phyloP scores from a whole-genome alignment of 2,329 filamentous ascomycete species.

The Colletotrichum sp. region DNA sequence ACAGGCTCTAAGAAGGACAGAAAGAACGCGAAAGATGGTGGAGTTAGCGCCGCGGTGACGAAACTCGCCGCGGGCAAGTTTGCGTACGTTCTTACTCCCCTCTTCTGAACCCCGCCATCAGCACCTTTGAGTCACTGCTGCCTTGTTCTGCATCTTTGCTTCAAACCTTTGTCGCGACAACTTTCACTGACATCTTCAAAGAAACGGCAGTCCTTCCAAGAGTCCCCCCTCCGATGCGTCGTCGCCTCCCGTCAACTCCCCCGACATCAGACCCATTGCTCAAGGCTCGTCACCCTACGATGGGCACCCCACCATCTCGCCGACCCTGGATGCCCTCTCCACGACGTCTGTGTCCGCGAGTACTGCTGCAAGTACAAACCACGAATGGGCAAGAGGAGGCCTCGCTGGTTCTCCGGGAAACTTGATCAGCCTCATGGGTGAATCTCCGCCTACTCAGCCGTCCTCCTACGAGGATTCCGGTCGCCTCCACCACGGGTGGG shows the following conservation, averaged over 20 bases:
- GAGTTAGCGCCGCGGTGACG: slow-evolving; percentile 58
- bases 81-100: slow-evolving; percentile 44
- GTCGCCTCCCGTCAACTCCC: slow-evolving; percentile 48
- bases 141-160: slow-evolving; percentile 16
- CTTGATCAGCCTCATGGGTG: slow-evolving; percentile 54
- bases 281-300: slow-evolving; percentile 37
- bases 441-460: slow-evolving; percentile 58
- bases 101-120: slow-evolving; percentile 7
- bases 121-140: slow-evolving; percentile 30
- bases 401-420: slow-evolving; percentile 59
- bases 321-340: slow-evolving; percentile 53
- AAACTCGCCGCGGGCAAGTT: slow-evolving; percentile 58
- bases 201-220: slow-evolving; percentile 36
- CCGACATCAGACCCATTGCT: slow-evolving; percentile 48
- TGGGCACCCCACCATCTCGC: slow-evolving; percentile 49
- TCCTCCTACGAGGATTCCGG: slow-evolving; percentile 56
- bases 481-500: slow-evolving; percentile 49
- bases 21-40: slow-evolving; percentile 60
- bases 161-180: slow-evolving; percentile 27
- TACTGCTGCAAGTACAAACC: slow-evolving; percentile 51
- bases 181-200: slow-evolving; percentile 22
- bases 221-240: slow-evolving; percentile 34
- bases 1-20: slow-evolving; percentile 55
- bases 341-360: slow-evolving; percentile 54
- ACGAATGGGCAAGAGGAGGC: slow-evolving; percentile 49